Percentiles rank a stretch among this genome's conserved stretches.
Conservation (phyloP, 495 filamentous ascomycete genomes). For the Hypoxylon subgilvum region DNA sequence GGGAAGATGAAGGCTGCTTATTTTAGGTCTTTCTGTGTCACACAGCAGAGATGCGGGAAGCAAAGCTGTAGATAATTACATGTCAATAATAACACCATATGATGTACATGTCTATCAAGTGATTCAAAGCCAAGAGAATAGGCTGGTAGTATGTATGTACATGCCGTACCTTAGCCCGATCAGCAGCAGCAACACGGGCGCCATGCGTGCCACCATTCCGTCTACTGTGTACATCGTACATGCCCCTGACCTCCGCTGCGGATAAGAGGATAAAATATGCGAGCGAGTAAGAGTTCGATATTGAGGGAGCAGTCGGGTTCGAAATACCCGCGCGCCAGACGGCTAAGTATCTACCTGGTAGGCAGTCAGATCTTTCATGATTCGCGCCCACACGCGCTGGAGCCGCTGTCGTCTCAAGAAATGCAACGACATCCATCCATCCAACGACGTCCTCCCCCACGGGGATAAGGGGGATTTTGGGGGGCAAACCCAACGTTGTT, state of each 20-base stretch:
- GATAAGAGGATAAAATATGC: conserved; percentile 13
- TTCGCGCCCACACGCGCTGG: conserved; percentile 40
- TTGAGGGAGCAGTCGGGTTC: neutral
- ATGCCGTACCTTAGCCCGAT: conserved; percentile 10
- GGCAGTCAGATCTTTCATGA: conserved; percentile 18
- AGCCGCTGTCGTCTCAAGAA: conserved; percentile 26
- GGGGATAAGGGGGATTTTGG: conserved; percentile 13
- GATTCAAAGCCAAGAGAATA: conserved; percentile 19
- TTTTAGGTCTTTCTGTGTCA: conserved; percentile 22
- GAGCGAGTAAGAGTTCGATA: conserved; percentile 10
- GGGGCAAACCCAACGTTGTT: neutral
- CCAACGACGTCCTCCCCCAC: conserved; percentile 15
- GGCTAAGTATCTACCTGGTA: no score
- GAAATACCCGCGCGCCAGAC: conserved; percentile 44
- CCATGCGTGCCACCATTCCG: conserved; percentile 2
- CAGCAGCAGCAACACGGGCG: conserved; percentile 8
- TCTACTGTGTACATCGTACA: neutral
- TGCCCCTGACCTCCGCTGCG: neutral
- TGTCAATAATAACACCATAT: neutral
- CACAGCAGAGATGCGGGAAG: conserved; percentile 22
- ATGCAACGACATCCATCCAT: conserved; percentile 20
- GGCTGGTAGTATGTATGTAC: no score
- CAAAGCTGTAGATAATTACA: conserved; percentile 21
- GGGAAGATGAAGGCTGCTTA: conserved; percentile 25
- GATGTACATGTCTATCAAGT: neutral